phyloP scores from a whole-genome alignment of 148 eudicot genomes.

The Rhododendron griersonianum region DNA sequence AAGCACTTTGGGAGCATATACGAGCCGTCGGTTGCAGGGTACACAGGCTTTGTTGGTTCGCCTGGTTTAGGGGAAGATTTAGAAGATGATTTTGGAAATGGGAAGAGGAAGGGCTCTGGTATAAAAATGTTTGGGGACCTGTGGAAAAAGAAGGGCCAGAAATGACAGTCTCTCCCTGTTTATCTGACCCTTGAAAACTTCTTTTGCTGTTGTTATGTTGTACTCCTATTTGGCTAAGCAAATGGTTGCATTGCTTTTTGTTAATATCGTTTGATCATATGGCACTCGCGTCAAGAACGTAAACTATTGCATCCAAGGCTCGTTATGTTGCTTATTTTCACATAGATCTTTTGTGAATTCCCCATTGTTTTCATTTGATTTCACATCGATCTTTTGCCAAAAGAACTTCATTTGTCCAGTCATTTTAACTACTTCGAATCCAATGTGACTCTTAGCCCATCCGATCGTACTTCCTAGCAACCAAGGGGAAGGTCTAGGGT shows the following conservation, averaged over 20 bases:
- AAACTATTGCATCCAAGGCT: not conserved
- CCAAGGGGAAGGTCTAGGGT: too few relatives aligned
- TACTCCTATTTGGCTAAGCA: not conserved
- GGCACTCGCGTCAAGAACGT: not conserved
- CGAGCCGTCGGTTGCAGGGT: conserved; percentile 34
- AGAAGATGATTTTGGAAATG: conserved; percentile 56
- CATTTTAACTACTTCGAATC: not conserved
- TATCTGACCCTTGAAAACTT: not conserved
- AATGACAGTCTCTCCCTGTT: conserved; percentile 21
- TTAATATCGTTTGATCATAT: not conserved
- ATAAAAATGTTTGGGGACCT: conserved; percentile 84
- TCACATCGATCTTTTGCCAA: not conserved
- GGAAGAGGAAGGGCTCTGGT: conserved; percentile 68
- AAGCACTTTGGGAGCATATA: conserved; percentile 49
- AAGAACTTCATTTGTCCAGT: not conserved
- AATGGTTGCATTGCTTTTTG: not conserved
- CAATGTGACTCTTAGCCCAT: not conserved
- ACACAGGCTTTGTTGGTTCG: conserved; percentile 48
- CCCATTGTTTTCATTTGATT: not conserved
- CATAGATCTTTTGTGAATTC: not conserved
- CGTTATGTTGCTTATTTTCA: not conserved
- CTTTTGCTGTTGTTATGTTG: not conserved
- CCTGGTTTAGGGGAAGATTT: conserved; percentile 47
- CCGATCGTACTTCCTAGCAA: not conserved
- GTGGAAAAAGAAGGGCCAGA: conserved; percentile 89